Evolutionary conservation across 2,329 filamentous ascomycete species (phyloP).

Genomic region (Aspergillus sp.): DNA sequence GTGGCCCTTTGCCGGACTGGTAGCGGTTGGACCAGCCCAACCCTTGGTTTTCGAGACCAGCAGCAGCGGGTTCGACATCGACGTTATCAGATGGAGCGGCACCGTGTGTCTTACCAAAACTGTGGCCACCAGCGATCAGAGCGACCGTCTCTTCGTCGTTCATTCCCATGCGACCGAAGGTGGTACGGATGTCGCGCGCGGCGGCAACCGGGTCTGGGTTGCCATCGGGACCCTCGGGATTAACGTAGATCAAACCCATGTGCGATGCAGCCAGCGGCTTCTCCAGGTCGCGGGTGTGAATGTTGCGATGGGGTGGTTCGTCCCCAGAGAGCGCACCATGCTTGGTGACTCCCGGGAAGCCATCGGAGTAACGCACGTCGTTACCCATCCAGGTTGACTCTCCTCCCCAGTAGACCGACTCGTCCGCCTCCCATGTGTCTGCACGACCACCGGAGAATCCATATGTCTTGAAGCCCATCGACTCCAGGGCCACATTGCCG

Average conservation of each 20-base stretch:
- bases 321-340: slow-evolving; percentile 14
- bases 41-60: slow-evolving; percentile 66
- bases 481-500: slow-evolving; percentile 76
- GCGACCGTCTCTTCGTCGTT: slow-evolving; percentile 80
- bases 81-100: slow-evolving; percentile 66
- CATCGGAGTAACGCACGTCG: slow-evolving; percentile 63
- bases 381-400: slow-evolving; percentile 76
- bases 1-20: slow-evolving; percentile 66
- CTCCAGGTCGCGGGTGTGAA: slow-evolving; percentile 67
- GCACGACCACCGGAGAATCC: slow-evolving; percentile 72
- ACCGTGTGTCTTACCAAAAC: slow-evolving; percentile 80
- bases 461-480: slow-evolving; percentile 72
- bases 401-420: slow-evolving; percentile 75
- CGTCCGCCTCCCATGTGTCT: slow-evolving; percentile 74
- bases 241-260: slow-evolving; percentile 81
- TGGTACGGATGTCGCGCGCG: slow-evolving; percentile 70
- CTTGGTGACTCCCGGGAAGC: slow-evolving; percentile 33
- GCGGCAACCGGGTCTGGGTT: slow-evolving; percentile 69
- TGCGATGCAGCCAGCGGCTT: slow-evolving; percentile 67
- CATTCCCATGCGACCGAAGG: slow-evolving; percentile 81
- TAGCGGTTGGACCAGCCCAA: slow-evolving; percentile 71
- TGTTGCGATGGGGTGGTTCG: slow-evolving; percentile 35
- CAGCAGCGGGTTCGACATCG: slow-evolving; percentile 67
- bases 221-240: slow-evolving; percentile 75
- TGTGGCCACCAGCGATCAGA: slow-evolving; percentile 75